phyloP scores from a whole-genome alignment of 2,329 filamentous ascomycete species.

The Fonsecaea nubica region DNA sequence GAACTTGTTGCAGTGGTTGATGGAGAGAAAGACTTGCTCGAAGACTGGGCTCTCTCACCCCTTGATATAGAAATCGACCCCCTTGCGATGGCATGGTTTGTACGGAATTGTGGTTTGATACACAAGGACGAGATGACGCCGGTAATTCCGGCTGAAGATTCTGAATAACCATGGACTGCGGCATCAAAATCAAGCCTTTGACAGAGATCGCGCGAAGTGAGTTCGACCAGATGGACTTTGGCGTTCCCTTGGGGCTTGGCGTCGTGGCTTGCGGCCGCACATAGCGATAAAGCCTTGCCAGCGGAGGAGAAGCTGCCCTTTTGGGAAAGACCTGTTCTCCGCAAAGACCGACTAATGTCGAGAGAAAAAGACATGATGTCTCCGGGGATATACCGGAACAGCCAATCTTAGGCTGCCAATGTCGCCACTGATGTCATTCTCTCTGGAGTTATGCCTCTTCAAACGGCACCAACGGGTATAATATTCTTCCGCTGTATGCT shows the following conservation, averaged over 20 bases:
- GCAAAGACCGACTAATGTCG: constrained; percentile 11
- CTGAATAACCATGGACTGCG: neutral
- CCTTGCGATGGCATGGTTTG: neutral
- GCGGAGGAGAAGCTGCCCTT: neutral
- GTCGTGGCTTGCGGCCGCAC: neutral
- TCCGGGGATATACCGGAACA: neutral
- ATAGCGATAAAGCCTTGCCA: neutral
- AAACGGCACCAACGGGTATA: no score
- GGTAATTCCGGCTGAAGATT: neutral
- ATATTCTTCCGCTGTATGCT: neutral
- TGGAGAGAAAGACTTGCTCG: neutral
- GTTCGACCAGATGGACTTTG: neutral
- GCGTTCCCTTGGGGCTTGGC: neutral
- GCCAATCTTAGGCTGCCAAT: neutral
- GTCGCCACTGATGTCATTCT: neutral
- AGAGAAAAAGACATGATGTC: neutral
- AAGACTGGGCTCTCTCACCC: neutral
- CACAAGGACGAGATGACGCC: neutral
- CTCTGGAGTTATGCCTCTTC: neutral
- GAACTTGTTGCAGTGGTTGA: neutral
- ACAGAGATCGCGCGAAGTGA: neutral
- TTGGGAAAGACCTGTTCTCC: constrained; percentile 7
- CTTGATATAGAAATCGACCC: constrained; percentile 5
- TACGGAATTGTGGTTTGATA: neutral
- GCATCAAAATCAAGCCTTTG: neutral